These are phyloP conservation scores for Heritiera littoralis DNA, from an alignment of 345 rosid species.

Conservation along the genomic window DNA sequence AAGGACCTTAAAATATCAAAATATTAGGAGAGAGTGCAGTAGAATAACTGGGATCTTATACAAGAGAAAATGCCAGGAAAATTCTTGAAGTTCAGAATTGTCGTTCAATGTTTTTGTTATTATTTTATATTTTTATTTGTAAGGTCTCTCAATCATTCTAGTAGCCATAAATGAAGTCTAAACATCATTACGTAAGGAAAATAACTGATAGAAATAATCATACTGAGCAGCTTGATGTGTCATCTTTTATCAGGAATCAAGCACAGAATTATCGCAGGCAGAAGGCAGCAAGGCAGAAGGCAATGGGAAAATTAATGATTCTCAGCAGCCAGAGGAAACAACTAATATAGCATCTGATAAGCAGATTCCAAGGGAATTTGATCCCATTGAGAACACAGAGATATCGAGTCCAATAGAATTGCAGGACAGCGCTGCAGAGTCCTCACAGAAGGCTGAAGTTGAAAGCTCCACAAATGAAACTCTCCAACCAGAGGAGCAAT, in stretches of 20 bases:
- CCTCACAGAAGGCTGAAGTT: constrained; percentile 26
- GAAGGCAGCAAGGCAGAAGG: constrained; percentile 29
- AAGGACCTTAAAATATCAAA: not conserved
- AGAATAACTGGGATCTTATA: not conserved
- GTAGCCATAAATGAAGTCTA: constrained; percentile 1
- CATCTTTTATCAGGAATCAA: constrained; percentile 38
- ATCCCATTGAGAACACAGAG: constrained; percentile 16
- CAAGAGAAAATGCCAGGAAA: not conserved
- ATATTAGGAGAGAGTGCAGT: not conserved
- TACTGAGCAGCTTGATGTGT: constrained; percentile 15
- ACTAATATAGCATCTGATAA: constrained; percentile 24
- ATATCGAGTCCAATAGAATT: constrained; percentile 20
- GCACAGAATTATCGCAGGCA: no score
- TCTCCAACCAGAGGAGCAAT: not conserved
- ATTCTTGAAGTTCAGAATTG: not conserved
- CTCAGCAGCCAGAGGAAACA: constrained; percentile 29
- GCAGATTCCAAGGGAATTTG: constrained; percentile 35
- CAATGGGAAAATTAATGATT: constrained; percentile 22
- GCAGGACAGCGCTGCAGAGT: constrained; percentile 33
- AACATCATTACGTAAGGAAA: not conserved
- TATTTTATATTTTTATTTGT: not conserved
- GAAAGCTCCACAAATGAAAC: constrained; percentile 5
- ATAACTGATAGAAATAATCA: not conserved
- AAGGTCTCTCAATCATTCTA: not conserved
- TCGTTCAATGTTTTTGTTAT: not conserved